A percentile compares a stretch with the other conserved stretches of the same genome.
Conservation (phyloP, 352 stramenopile genomes). For the Phytophthora quininea region DNA sequence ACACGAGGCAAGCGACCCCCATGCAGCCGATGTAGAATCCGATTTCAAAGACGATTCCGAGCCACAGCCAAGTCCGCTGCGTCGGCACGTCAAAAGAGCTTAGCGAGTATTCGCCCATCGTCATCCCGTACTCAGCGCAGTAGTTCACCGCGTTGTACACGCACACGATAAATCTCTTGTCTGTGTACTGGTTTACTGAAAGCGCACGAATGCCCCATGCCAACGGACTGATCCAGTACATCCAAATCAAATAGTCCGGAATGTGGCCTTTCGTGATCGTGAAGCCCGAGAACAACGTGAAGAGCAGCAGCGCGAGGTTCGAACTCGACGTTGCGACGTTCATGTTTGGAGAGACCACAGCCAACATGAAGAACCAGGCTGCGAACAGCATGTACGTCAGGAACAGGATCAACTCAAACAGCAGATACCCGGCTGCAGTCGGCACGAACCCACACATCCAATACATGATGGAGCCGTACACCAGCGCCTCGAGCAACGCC, state of each 20-base stretch:
- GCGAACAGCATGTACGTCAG: conserved; percentile 11
- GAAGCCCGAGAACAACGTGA: background rate
- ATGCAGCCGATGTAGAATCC: background rate
- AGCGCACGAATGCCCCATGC: background rate
- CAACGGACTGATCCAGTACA: background rate
- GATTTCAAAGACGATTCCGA: background rate
- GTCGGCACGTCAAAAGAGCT: conserved; percentile 22
- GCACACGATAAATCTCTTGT: background rate
- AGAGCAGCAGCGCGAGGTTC: background rate
- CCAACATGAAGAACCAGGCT: background rate
- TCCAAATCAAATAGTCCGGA: background rate
- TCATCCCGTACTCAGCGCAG: conserved; percentile 25
- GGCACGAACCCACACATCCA: conserved; percentile 63
- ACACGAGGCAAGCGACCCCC: background rate
- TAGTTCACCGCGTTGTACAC: conserved; percentile 1
- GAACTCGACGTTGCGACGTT: background rate
- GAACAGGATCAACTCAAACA: conserved; percentile 63
- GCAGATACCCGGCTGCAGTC: conserved; percentile 34
- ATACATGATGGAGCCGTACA: conserved; percentile 77
- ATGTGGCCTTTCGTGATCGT: background rate
- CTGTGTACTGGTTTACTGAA: background rate
- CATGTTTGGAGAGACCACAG: background rate
- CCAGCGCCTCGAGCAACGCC: conserved; percentile 44
- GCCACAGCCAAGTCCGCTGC: conserved; percentile 40
- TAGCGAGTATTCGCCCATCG: conserved; percentile 36